Percentiles rank a stretch among this genome's conserved stretches.
phyloP scores from a whole-genome alignment of 768 basidiomycete genomes.

The Xanthoconium stramineum region DNA sequence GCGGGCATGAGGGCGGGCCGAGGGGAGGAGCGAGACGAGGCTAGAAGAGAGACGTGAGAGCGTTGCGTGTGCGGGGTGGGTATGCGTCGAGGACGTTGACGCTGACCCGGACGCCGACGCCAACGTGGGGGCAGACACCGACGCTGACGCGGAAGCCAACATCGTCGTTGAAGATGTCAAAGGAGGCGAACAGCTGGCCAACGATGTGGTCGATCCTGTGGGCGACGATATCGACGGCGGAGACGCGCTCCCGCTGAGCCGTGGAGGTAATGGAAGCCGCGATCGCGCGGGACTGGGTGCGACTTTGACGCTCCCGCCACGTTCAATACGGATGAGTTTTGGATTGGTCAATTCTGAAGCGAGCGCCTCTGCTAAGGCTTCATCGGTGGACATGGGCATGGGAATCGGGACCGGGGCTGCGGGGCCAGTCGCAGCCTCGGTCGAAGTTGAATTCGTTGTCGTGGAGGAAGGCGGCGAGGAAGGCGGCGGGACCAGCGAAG shows the following conservation, averaged over 20 bases:
- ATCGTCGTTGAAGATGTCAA: background rate
- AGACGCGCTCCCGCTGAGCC: constrained; percentile 21
- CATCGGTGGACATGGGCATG: constrained; percentile 32
- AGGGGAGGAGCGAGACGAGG: constrained; percentile 48
- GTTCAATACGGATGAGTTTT: constrained; percentile 2
- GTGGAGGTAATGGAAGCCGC: constrained; percentile 21
- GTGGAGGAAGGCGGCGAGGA: too few species aligned
- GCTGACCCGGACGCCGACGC: background rate
- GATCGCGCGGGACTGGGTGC: constrained; percentile 3
- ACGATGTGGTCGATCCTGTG: constrained; percentile 13
- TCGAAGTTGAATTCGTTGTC: background rate
- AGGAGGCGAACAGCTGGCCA: constrained; percentile 7
- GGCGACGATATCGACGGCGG: constrained; percentile 24
- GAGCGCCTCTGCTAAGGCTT: constrained; percentile 38
- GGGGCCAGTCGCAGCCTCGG: background rate
- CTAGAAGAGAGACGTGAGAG: constrained; percentile 46
- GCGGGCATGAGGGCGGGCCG: constrained; percentile 10
- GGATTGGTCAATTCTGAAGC: constrained; percentile 27
- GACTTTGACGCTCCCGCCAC: constrained; percentile 13
- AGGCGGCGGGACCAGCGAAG: background rate
- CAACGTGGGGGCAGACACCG: background rate
- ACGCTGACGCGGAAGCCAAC: background rate
- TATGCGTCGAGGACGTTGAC: background rate
- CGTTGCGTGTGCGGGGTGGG: constrained; percentile 33
- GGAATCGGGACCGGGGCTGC: constrained; percentile 33